Base-by-base conservation (phyloP, 139 green algal species). In the Zygnema circumcarinatum region DNA sequence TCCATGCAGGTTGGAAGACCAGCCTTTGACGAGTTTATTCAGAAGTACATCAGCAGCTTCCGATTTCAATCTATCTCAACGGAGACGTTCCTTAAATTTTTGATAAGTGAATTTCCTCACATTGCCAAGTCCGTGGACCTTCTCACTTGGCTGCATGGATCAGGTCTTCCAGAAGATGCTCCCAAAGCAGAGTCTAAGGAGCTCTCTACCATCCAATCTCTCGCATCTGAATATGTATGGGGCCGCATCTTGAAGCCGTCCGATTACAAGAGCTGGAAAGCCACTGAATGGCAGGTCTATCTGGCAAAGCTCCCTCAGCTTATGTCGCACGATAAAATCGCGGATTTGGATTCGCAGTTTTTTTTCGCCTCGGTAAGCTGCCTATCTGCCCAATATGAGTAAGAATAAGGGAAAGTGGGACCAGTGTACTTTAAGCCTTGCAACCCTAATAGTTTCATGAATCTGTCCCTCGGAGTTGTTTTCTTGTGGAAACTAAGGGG, bases 21-120 rank as follows among this genome's bases (percentile, higher is more conserved):
- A 16, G 47, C 52, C 16, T 87, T 88, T 40, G 85, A 91, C 56
- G 76, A 38, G 25, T 90, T 90, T 52, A 74, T 90, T 29, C 31
- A 31, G 16, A 72, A 85, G 2, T 90, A 90, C 81, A 90, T 90
- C 69, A 75, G 16, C 22, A 31, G 35, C 20, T 90, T 90, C 42
- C 56, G 31, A 16, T 90, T 89, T 40, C 86, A 90, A 52, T 85
- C 86, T 2, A 89, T 90, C 38, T 62, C 52, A 32, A 89, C 86
- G 0, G 40, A 33, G 29, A 87, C 54, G 0, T 90, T 90, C 21
- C 33, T 90, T 16, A 38, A 42, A 32, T 90, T 90, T 38, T 53
- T 90, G 11, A 1, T 33, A 21, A 25, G 35, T 2, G 21, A 87
- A 2, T 25, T 87, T 25, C 79, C 85, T n/a, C 21, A 52, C 1